Percentiles rank a stretch among this genome's conserved stretches.
These are phyloP conservation scores for Nigrospora sphaerica DNA, from an alignment of 2,329 filamentous ascomycete genomes.

Conservation along the genomic window DNA sequence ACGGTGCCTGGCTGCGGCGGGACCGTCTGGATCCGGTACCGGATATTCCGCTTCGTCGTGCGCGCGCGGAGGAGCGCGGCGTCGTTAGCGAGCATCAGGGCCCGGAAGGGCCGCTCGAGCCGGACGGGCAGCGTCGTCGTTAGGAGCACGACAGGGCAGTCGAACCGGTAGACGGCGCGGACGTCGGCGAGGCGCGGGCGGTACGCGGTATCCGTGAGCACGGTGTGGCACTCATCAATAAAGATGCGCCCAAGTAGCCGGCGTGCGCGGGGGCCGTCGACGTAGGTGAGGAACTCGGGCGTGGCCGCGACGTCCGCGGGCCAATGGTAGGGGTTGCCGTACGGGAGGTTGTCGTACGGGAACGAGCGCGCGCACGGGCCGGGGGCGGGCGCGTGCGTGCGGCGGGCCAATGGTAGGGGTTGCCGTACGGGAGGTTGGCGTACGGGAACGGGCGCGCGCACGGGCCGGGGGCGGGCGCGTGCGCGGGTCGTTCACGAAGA, in stretches of 20 bases:
- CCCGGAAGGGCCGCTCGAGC: background rate
- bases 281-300: background rate
- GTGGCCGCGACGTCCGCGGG: background rate
- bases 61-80: background rate
- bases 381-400: no score
- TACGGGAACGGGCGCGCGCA: no score
- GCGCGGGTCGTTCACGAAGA: no score
- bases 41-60: background rate
- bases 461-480: no score
- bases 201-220: background rate
- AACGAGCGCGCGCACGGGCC: no score
- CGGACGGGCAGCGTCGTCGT: slow-evolving; percentile 1
- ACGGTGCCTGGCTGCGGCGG: background rate
- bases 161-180: background rate
- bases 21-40: background rate
- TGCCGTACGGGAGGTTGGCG: no score
- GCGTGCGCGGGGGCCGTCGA: background rate
- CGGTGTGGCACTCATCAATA: slow-evolving; percentile 1
- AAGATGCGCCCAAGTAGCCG: background rate
- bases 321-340: no score
- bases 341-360: no score
- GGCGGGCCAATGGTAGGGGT: no score
- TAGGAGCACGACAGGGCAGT: background rate
- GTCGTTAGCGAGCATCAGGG: background rate
- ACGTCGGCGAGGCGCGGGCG: background rate